Base-by-base conservation (phyloP, 805 yeast species). In the Teunomyces panamensis region DNA sequence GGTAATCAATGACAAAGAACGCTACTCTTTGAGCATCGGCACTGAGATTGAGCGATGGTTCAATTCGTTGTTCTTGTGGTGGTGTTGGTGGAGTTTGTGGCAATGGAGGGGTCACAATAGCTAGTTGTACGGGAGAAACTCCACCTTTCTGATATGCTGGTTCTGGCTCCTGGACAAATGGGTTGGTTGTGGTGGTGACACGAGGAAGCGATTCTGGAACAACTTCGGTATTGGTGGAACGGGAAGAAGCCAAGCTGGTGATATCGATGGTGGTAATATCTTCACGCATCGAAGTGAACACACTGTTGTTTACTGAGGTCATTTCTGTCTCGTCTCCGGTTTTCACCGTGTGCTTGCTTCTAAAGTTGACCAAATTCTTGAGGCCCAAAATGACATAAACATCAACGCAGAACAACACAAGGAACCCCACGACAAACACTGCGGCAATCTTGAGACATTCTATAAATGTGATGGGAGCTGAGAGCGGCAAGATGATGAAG, bases 401-500 rank as follows among this genome's bases (percentile, higher is more conserved):
- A 54, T 73, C 69, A 3, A 74, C 72, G 49, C 77, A 68, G 55
- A 83, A 74, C 20, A 80, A 52, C 1, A 55, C 57, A 2, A 83
- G 45, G 53, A 83, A 84, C 0, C 94, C 92, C 43, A 85, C 52
- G 5, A 84, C 72, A 55, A 86, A 87, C 5, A 86, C 87, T 0
- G 83, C 92, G 0, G 87, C 88, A 32, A 87, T 87, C 44, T 83
- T 83, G 55, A 84, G 70, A 9, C 88, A 87, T 55, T 87, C 92
- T 17, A 75, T 77, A 37, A 83, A 83, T 13, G 83, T 71, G 42
- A 87, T 83, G 50, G 78, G 77, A n/a, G 78, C 76, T 9, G 88
- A 78, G 45, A 86, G 71, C 0, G 92, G 92, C 30, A 87, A 72
- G 0, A 84, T 78, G 32, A 87, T 80, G 58, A 87, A 87, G 0